Percentiles rank a stretch among this genome's conserved stretches.
Conservation (phyloP, 257 asterid species). For the Coffea canephora region DNA sequence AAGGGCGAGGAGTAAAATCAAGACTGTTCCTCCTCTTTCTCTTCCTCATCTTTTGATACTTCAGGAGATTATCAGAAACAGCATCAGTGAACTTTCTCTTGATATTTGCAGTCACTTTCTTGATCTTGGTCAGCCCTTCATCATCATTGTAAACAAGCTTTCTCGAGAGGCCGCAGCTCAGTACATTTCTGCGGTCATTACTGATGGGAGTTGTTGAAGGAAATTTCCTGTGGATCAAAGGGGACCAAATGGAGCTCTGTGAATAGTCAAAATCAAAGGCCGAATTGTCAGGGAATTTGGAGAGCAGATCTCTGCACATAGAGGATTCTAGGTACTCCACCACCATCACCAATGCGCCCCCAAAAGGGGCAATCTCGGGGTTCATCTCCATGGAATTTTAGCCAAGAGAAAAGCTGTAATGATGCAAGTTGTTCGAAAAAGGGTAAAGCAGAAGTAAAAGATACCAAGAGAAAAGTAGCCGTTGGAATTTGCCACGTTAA, state of each 20-base stretch:
- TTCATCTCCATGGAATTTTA: neutral
- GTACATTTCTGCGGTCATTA: neutral
- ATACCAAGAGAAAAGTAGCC: constrained; percentile 12
- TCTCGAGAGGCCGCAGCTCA: constrained; percentile 28
- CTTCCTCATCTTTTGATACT: constrained; percentile 42
- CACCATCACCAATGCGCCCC: constrained; percentile 38
- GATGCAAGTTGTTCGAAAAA: neutral
- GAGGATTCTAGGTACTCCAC: constrained; percentile 73
- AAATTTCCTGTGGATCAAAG: constrained; percentile 50
- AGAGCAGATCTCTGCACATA: constrained; percentile 72
- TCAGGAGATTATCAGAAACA: constrained; percentile 34
- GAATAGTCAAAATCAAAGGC: constrained; percentile 83
- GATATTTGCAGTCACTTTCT: constrained; percentile 41
- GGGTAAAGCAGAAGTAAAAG: neutral
- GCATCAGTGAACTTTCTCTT: constrained; percentile 52
- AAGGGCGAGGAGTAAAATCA: constrained; percentile 39
- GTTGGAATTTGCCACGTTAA: neutral
- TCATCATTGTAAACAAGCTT: constrained; percentile 38
- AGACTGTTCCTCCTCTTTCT: constrained; percentile 29
- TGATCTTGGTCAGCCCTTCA: constrained; percentile 24
- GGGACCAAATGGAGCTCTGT: constrained; percentile 97
- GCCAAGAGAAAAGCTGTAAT: neutral
- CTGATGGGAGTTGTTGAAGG: neutral
- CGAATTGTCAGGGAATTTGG: constrained; percentile 80
- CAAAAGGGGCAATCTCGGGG: constrained; percentile 1